phyloP scores from a whole-genome alignment of 352 stramenopile species.

The Phytophthora litchii region DNA sequence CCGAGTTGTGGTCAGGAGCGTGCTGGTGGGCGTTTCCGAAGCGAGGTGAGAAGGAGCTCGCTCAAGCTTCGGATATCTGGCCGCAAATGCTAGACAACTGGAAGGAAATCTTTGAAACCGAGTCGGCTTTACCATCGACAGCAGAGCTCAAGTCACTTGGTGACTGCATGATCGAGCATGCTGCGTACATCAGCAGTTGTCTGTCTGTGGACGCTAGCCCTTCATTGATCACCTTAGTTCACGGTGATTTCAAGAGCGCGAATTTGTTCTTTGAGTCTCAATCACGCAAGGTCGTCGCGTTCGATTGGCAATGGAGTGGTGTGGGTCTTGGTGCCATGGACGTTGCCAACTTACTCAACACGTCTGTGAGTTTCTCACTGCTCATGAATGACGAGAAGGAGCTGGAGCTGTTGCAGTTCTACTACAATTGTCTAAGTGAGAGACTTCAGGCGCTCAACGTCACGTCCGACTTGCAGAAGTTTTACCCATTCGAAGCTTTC shows the following conservation, averaged over 20 bases:
- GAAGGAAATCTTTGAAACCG: slow-evolving; percentile 17
- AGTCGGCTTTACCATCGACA: slow-evolving; percentile 16
- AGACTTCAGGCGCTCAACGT: slow-evolving; percentile 18
- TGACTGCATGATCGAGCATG: slow-evolving; percentile 52
- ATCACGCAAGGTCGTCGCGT: slow-evolving; percentile 55
- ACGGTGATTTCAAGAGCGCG: slow-evolving; percentile 76
- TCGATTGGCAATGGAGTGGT: slow-evolving; percentile 80
- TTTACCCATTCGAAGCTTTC: slow-evolving; percentile 60
- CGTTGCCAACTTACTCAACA: slow-evolving; percentile 75
- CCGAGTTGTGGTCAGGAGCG: slow-evolving; percentile 46
- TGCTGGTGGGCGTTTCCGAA: slow-evolving; percentile 73
- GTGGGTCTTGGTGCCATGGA: slow-evolving; percentile 65
- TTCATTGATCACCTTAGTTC: slow-evolving; percentile 51
- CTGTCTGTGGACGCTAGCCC: slow-evolving; percentile 34
- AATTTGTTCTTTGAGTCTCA: slow-evolving; percentile 69
- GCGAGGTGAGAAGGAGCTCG: slow-evolving; percentile 51
- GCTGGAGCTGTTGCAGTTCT: slow-evolving; percentile 50
- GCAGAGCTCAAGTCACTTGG: slow-evolving; percentile 34
- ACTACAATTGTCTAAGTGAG: slow-evolving; percentile 50
- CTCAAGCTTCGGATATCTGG: slow-evolving; percentile 49
- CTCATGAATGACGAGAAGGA: slow-evolving; percentile 37
- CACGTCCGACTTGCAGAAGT: slow-evolving; percentile 4
- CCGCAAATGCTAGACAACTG: slow-evolving; percentile 42
- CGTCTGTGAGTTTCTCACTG: slow-evolving; percentile 61
- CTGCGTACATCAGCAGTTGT: slow-evolving; percentile 52